phyloP scores from a whole-genome alignment of 2,329 filamentous ascomycete genomes.

The Nothophoma quercina region DNA sequence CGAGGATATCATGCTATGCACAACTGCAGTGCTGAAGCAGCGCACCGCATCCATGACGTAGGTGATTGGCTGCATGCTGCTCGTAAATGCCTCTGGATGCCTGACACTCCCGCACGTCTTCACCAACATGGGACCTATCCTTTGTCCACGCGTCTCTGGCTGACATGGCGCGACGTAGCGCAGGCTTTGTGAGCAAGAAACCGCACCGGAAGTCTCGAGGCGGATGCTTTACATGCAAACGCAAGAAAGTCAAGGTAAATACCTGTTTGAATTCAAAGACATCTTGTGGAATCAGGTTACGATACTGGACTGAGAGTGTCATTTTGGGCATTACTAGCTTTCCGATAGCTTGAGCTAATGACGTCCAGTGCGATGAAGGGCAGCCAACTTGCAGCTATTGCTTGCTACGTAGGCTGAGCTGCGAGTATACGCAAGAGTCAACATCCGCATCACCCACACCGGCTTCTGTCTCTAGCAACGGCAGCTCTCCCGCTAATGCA shows the following conservation, averaged over 20 bases:
- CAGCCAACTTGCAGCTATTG: slow-evolving; percentile 41
- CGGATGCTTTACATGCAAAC: slow-evolving; percentile 43
- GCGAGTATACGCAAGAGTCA: slow-evolving; percentile 32
- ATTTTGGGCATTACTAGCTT: too few relatives aligned
- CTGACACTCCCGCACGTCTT: background rate
- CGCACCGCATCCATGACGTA: slow-evolving; percentile 1
- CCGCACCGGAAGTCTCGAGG: slow-evolving; percentile 43
- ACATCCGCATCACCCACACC: slow-evolving; percentile 8
- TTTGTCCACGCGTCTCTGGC: too few relatives aligned
- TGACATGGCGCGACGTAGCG: slow-evolving; percentile 35
- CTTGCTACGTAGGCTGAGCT: slow-evolving; percentile 30
- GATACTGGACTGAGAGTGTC: too few relatives aligned
- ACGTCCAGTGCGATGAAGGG: slow-evolving; percentile 40
- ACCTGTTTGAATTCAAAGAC: too few relatives aligned
- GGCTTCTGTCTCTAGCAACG: background rate
- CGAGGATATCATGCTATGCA: too few relatives aligned
- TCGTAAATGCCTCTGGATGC: background rate
- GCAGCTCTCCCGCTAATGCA: background rate
- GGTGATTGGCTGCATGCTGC: background rate
- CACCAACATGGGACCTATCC: background rate
- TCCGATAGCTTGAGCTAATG: slow-evolving; percentile 3
- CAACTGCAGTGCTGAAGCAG: too few relatives aligned
- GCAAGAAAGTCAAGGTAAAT: slow-evolving; percentile 46
- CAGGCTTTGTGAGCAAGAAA: slow-evolving; percentile 43
- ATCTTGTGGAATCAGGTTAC: too few relatives aligned